Evolutionary conservation across 208 protist genomes (phyloP), one percentile per base, ranked within the genome.

Genomic region (Acanthamoeba lenticulata): DNA sequence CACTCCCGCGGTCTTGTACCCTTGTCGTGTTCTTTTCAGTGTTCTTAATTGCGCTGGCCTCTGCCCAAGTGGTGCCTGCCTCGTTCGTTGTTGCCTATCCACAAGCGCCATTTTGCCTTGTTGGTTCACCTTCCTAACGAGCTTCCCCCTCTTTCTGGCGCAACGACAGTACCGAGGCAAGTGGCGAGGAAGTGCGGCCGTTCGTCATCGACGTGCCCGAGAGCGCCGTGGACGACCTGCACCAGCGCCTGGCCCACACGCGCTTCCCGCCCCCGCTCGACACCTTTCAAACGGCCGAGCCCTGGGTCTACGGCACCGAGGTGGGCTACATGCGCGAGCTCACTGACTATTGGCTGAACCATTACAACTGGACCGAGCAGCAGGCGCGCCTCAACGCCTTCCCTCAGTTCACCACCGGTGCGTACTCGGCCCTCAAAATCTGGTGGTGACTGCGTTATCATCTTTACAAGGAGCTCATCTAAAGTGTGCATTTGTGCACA

Each of bases 391-490:
- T 83, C 29, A 93, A 93, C 40, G 11, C 3, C n/a, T 79, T 93
- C 32, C 40, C 62, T 24, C 62, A 85, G 60, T 93, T 79, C 67
- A 93, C 62, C 40, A 91, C 85, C 13, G 85, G 85, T 74, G 15
- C 32, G 19, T 19, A 29, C 24, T 32, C 34, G n/a, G 1, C 55
- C 7, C 19, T 72, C 6, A n/a, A n/a, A n/a, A n/a, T n/a, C n/a
- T n/a, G n/a, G n/a, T n/a, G 13, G 27, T n/a, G 36, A 29, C 6
- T 36, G 32, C n/a, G n/a, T n/a, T n/a, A n/a, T n/a, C n/a, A n/a
- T n/a, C n/a, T n/a, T n/a, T n/a, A n/a, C n/a, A 88, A 88, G 38
- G 6, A 32, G 47, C 6, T 38, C 27, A 34, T 9, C 11, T 85
- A 32, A n/a, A n/a, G n/a, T n/a, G n/a, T n/a, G n/a, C n/a, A n/a